These are phyloP conservation scores for Kwoniella sp. DNA, from an alignment of 768 basidiomycete genomes.

Conservation along the genomic window DNA sequence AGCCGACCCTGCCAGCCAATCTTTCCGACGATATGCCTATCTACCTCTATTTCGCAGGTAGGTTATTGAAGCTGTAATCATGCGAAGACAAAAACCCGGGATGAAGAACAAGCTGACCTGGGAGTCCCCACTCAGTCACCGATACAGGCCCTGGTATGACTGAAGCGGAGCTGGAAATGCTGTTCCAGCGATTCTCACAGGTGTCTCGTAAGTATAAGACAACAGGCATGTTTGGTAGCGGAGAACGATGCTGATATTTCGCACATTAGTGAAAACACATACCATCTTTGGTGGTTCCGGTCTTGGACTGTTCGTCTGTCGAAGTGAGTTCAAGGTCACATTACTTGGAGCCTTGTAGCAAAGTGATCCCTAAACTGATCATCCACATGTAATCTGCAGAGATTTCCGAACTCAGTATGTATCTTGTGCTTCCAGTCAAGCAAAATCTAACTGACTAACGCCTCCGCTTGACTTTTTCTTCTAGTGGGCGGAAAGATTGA, in stretches of 20 bases:
- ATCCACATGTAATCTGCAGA: conserved; percentile 15
- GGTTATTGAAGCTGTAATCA: neutral
- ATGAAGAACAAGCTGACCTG: too few relatives aligned
- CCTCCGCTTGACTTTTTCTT: conserved; percentile 5
- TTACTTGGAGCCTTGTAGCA: too few relatives aligned
- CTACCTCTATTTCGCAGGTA: conserved; percentile 55
- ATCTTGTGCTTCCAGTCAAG: neutral
- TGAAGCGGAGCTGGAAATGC: conserved; percentile 54
- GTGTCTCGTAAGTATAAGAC: conserved; percentile 47
- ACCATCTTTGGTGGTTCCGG: conserved; percentile 54
- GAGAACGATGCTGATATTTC: too few relatives aligned
- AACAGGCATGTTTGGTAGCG: too few relatives aligned
- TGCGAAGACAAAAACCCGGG: neutral
- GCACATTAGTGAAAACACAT: conserved; percentile 49
- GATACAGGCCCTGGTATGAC: conserved; percentile 58
- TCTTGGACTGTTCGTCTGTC: conserved; percentile 57
- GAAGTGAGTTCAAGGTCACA: conserved; percentile 48
- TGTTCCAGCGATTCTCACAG: conserved; percentile 58
- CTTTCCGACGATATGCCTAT: conserved; percentile 45
- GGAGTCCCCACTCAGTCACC: conserved; percentile 23
- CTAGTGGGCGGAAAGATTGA: conserved; percentile 56
- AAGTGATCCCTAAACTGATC: neutral
- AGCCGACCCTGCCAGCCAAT: conserved; percentile 8
- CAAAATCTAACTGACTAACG: neutral
- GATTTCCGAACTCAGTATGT: conserved; percentile 42